A percentile compares a stretch with the other conserved stretches of the same genome.
Evolutionary conservation across 768 basidiomycete species (phyloP).

Genomic region (Boletus rubropictus): DNA sequence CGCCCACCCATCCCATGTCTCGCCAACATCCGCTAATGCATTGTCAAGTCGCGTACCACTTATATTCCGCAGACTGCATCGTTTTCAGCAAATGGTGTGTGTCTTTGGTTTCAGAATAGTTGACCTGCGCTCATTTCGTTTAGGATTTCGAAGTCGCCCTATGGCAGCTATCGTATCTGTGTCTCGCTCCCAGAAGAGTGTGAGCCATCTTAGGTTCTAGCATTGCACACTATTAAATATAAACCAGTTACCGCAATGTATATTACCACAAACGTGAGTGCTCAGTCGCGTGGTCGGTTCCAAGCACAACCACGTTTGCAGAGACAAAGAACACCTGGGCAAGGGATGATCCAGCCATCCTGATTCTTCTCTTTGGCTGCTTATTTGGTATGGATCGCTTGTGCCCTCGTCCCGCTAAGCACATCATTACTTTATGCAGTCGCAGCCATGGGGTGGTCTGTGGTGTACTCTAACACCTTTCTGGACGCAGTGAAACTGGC

Average conservation of each 20-base stretch:
- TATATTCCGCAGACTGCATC: constrained; percentile 72
- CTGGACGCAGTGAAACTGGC: constrained; percentile 57
- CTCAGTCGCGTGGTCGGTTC: neutral
- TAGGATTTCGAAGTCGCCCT: constrained; percentile 97
- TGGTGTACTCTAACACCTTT: constrained; percentile 67
- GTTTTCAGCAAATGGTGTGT: constrained; percentile 83
- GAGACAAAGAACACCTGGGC: constrained; percentile 99
- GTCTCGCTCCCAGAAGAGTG: constrained; percentile 89
- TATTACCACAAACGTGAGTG: constrained; percentile 93
- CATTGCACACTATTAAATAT: constrained; percentile 10
- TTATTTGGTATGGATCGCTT: constrained; percentile 48
- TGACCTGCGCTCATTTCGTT: neutral
- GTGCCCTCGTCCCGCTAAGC: neutral
- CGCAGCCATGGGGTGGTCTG: constrained; percentile 78
- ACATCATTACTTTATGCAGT: constrained; percentile 38
- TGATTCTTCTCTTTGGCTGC: constrained; percentile 78
- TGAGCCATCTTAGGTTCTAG: constrained; percentile 33
- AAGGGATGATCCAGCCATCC: constrained; percentile 92
- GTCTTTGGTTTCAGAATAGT: neutral
- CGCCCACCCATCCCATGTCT: constrained; percentile 17
- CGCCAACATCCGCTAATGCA: constrained; percentile 12
- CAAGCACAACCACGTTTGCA: constrained; percentile 26
- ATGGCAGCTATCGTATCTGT: constrained; percentile 93
- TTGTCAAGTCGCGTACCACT: constrained; percentile 60
- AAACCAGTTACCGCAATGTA: constrained; percentile 80